Percentiles rank a stretch among this genome's conserved stretches.
Evolutionary conservation across 345 rosid genomes (phyloP).

Genomic region (Sisymbrium irio): DNA sequence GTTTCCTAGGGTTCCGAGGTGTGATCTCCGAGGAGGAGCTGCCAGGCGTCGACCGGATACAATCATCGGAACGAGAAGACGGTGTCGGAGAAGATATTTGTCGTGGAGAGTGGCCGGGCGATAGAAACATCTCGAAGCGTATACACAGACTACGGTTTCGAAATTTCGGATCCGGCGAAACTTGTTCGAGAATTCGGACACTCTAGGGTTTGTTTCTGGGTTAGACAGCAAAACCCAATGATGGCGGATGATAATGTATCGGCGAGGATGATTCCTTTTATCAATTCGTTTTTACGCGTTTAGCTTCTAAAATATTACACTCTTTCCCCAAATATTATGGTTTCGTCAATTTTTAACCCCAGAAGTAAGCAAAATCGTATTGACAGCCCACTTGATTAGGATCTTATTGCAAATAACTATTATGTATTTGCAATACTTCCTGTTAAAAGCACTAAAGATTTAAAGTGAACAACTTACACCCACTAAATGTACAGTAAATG

Average conservation of each 20-base stretch:
- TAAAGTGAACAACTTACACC: no score
- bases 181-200: neutral
- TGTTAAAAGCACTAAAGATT: no score
- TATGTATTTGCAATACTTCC: no score
- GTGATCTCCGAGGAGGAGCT: constrained; percentile 35
- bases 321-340: neutral
- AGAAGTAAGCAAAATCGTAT: neutral
- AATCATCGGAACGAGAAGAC: constrained; percentile 36
- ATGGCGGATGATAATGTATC: neutral
- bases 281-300: constrained; percentile 26
- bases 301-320: neutral
- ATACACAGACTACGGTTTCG: neutral
- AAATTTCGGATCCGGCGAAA: constrained; percentile 4
- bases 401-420: neutral
- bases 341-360: neutral
- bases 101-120: constrained; percentile 83
- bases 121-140: constrained; percentile 51
- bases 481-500: no score
- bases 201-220: constrained; percentile 24
- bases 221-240: neutral
- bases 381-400: neutral
- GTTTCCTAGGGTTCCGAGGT: constrained; percentile 46
- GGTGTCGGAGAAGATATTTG: constrained; percentile 71
- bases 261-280: neutral
- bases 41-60: constrained; percentile 29